Evolutionary conservation across 768 basidiomycete species (phyloP).

Genomic region (Lactarius akahatsu): DNA sequence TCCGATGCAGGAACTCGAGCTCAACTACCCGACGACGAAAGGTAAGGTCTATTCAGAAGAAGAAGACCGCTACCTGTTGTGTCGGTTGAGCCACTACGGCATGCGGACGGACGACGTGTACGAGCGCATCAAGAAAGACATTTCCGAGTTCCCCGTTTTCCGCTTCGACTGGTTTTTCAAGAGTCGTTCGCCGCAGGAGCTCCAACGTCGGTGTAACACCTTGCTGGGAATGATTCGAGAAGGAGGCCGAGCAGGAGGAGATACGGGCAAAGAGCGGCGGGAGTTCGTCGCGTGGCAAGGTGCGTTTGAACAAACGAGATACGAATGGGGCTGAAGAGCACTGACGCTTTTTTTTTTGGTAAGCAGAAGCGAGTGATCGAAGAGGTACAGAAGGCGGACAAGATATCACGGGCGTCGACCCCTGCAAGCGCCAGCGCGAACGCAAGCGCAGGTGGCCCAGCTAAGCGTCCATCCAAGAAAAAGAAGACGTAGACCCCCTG

Average conservation of each 20-base stretch:
- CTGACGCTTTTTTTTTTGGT: slow-evolving; percentile 8
- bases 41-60: slow-evolving; percentile 97
- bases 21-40: slow-evolving; percentile 93
- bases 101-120: slow-evolving; percentile 88
- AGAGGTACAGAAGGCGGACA: slow-evolving; percentile 53
- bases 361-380: slow-evolving; percentile 70
- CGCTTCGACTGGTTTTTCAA: slow-evolving; percentile 99
- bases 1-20: slow-evolving; percentile 96
- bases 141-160: slow-evolving; percentile 95
- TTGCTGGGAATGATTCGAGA: slow-evolving; percentile 89
- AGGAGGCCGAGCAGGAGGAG: slow-evolving; percentile 77
- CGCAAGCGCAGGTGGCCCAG: slow-evolving; percentile 42
- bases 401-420: slow-evolving; percentile 57
- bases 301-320: slow-evolving; percentile 33
- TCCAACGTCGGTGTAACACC: slow-evolving; percentile 85
- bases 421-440: slow-evolving; percentile 49
- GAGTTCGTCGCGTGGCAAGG: slow-evolving; percentile 57
- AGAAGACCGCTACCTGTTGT: slow-evolving; percentile 93
- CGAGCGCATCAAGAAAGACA: slow-evolving; percentile 94
- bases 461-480: slow-evolving; percentile 63
- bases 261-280: slow-evolving; percentile 57
- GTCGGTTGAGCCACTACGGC: slow-evolving; percentile 86
- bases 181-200: slow-evolving; percentile 84
- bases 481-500: slow-evolving; percentile 52
- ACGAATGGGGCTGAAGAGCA: not conserved